Base-by-base conservation (phyloP, 331 rosid species). In the Ulmus americana region DNA sequence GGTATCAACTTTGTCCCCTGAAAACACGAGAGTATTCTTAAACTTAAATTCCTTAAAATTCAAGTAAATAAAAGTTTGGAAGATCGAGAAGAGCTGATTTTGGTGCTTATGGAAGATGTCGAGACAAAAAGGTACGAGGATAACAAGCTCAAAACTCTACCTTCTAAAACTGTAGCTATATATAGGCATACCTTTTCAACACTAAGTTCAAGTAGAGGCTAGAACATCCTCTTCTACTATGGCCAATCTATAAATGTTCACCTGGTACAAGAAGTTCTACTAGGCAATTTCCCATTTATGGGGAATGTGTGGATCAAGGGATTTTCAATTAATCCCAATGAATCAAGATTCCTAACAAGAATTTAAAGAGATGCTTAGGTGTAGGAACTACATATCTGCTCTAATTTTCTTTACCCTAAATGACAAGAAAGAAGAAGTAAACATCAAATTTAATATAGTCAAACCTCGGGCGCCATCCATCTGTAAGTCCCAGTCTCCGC, bases 401-500 rank as follows among this genome's bases (percentile, higher is more conserved):
- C 51, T 40, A 9, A 74, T 39, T 61, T 70, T 47, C 62, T 59
- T 47, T 1, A 35, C 8, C 46, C 2, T n/a, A 35, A 8, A 39
- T 15, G 5, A 38, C 0, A 8, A 43, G 4, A 60, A 18, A 39
- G 45, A 35, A 59, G 45, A 62, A 74, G 55, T 46, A 53, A 69
- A 74, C 43, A 50, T 45, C 85, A 28, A 28, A 28, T 28, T 28
- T 28, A 28, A 3, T 28, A 2, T 2, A 28, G 35, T 28, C 35
- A 48, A 69, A 94, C 99, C 99, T 94, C 99, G 8, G 99, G 99
- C 6, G 99, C 99, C 99, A 94, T 94, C 99, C 99, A 94, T 85
- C 99, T 81, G 72, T 94, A 94, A 7, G 99, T 94, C 78, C 99
- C 99, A 40, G 99, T 94, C 73, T 94, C 99, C n/a, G 99, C 99